Evolutionary conservation across 73 alveolate species (phyloP), one percentile per base, ranked within the genome.

Genomic region (Tetrahymena malaccensis): DNA sequence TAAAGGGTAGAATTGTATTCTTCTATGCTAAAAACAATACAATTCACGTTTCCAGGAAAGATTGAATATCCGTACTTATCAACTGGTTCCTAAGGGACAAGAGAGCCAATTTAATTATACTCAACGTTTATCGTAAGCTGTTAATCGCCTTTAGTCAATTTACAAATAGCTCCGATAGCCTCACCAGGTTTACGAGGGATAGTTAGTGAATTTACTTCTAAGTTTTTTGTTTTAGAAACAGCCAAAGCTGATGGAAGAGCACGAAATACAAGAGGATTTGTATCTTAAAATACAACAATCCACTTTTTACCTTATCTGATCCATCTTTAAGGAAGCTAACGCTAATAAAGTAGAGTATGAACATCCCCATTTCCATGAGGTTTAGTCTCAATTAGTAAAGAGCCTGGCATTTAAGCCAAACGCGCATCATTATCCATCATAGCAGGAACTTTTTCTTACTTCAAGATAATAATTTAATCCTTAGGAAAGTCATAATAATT

Each of bases 341-440:
- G 96, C 94, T 96, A 96, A 96, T 96, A 97, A 34, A 98, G 97
- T 84, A 99, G 96, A 38, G 99, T 98, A 93, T 98, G 99, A 84
- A 99, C 98, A 93, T 99, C 99, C 6, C 99, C 99, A 98, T 98
- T 99, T 7, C 99, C 99, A 96, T 98, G 99, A 35, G 99, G 99
- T 96, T 99, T 99, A 33, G 99, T 99, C 37, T 97, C 99, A 22
- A 98, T 97, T 55, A 94, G 93, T 93, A 98, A 94, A 56, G 96
- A 95, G 35, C 96, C 98, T 43, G 93, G 96, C 35, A 94, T 89
- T 84, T 95, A 37, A 44, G 99, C 99, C 37, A 99, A 96, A 38
- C 96, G 97, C 15, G 99, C 99, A 34, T 98, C 98, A 93, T 98
- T 98, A 95, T 99, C 99, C 38, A 99, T 96, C 96, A 99, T 94